phyloP scores from a whole-genome alignment of 192 early-diverging fungal genomes.

The Backusella parvicylindrica region DNA sequence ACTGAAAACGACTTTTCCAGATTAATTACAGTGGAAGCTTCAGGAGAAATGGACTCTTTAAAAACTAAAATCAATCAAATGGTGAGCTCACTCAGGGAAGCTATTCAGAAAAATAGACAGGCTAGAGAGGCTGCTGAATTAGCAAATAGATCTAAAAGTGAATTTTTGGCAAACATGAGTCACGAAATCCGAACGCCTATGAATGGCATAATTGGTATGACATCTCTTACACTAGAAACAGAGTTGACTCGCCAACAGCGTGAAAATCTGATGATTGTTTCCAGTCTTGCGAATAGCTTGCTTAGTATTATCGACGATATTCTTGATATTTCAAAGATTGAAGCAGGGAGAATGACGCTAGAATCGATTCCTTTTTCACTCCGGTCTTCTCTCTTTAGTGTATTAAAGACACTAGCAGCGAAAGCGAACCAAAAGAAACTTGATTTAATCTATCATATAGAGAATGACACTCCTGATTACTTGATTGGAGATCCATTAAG shows the following conservation, averaged over 20 bases:
- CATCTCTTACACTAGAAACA: constrained; percentile 68
- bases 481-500: constrained; percentile 74
- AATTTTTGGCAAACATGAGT: constrained; percentile 65
- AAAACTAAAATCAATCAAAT: constrained; percentile 86
- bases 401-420: constrained; percentile 67
- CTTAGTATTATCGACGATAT: constrained; percentile 81
- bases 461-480: constrained; percentile 65
- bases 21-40: constrained; percentile 74
- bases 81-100: constrained; percentile 73
- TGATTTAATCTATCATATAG: constrained; percentile 61
- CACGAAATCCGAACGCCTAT: constrained; percentile 81
- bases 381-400: constrained; percentile 56
- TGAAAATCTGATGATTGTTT: constrained; percentile 79
- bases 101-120: constrained; percentile 73
- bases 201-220: constrained; percentile 81
- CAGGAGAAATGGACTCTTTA: constrained; percentile 82
- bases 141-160: constrained; percentile 76
- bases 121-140: constrained; percentile 79
- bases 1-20: constrained; percentile 68
- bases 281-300: constrained; percentile 65
- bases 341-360: constrained; percentile 79
- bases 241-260: constrained; percentile 78
- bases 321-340: constrained; percentile 82
- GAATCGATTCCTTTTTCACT: constrained; percentile 70
- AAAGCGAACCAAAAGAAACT: constrained; percentile 76